Evolutionary conservation across 805 yeast genomes (phyloP), one percentile per base, ranked within the genome.

Genomic region (Starmerella bombi): DNA sequence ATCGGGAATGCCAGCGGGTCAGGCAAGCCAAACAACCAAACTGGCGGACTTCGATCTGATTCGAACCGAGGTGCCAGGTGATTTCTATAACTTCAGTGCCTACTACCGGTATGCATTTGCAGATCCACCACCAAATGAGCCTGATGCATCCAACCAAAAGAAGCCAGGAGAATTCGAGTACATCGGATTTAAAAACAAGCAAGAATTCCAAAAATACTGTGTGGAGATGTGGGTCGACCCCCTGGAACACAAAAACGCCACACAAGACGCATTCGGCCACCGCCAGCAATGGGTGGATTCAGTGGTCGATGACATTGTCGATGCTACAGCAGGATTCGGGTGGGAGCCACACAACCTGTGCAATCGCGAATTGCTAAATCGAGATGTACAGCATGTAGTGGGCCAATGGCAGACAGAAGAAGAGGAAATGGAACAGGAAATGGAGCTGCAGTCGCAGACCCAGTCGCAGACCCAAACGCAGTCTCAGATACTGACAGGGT

Each of bases 191-290:
- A 15, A 40, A 20, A 34, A 27, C n/a, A n/a, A 29, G 9, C 43
- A 38, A 14, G 41, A 36, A 5, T 38, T 49, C 5, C 37, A 44
- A 30, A 42, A 48, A 7, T 36, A 45, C 23, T 38, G 53, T 21
- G 14, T 40, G 16, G 38, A 42, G 8, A 43, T 51, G 30, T 56
- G 57, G 54, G 46, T 54, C 25, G 47, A 48, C 10, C 50, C 59
- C 2, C 41, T 53, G 15, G 23, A 27, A 20, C 40, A 33, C n/a
- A 32, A 42, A 16, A 35, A 49, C 46, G 54, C 45, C 42, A 19
- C 45, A 39, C 30, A 54, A 45, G 15, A 48, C 31, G n/a, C 31
- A 28, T 7, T 23, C 12, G 27, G 10, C 12, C 12, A 23, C 27
- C 27, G 27, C 12, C 50, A 23, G 55, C 46, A 17, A 45, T 36